Conservation (phyloP, 108 stramenopile species). For the Fragilariopsis cylindrus region DNA sequence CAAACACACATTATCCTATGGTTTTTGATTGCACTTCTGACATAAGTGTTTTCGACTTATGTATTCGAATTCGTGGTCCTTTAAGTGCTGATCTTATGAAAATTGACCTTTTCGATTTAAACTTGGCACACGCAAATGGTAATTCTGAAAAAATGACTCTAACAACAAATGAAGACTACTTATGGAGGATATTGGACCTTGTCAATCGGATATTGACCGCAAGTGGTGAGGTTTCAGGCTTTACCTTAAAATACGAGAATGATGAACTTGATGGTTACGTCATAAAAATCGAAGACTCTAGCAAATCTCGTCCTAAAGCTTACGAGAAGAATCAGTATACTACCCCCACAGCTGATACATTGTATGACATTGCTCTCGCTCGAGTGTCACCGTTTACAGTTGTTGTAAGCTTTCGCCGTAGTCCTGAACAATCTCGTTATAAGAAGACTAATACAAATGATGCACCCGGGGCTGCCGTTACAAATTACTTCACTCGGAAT, state of each 20-base stretch:
- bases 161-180: conserved; percentile 82
- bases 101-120: conserved; percentile 79
- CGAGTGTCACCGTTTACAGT: conserved; percentile 76
- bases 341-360: conserved; percentile 65
- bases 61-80: conserved; percentile 71
- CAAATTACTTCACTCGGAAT: conserved; percentile 76
- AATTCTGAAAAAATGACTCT: conserved; percentile 63
- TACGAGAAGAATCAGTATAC: conserved; percentile 40
- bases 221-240: conserved; percentile 67
- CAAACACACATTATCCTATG: conserved; percentile 55
- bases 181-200: conserved; percentile 83
- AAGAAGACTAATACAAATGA: conserved; percentile 32
- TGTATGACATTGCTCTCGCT: conserved; percentile 69
- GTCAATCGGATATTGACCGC: conserved; percentile 64
- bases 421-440: conserved; percentile 69
- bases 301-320: conserved; percentile 13
- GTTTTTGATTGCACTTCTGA: conserved; percentile 74
- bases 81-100: conserved; percentile 67
- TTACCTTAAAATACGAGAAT: conserved; percentile 63
- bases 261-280: conserved; percentile 69
- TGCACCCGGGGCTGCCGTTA: conserved; percentile 63
- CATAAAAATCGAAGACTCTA: conserved; percentile 52
- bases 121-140: conserved; percentile 70
- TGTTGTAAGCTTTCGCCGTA: conserved; percentile 76
- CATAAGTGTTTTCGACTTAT: conserved; percentile 74